Percentiles rank a stretch among this genome's conserved stretches.
phyloP scores from a whole-genome alignment of 129 eudicot species.

The Helianthus tuberosus region DNA sequence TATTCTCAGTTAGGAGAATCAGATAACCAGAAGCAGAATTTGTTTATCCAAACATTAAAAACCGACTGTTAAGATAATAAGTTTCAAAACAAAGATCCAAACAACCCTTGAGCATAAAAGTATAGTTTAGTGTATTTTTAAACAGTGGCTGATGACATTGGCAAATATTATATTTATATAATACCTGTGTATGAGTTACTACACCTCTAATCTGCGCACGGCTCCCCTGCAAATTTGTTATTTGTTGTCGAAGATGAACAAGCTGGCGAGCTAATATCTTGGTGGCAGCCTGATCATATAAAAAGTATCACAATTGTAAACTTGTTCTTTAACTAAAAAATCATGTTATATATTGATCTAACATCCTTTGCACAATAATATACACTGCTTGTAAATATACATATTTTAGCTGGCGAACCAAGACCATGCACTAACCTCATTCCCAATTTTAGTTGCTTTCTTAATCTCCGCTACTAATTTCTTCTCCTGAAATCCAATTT shows the following conservation, averaged over 20 bases:
- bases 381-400: neutral
- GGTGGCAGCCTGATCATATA: constrained; percentile 77
- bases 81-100: constrained; percentile 5
- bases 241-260: constrained; percentile 87
- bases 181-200: constrained; percentile 91
- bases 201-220: constrained; percentile 97
- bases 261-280: constrained; percentile 91
- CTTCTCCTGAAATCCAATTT: constrained; percentile 62
- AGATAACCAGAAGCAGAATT: constrained; percentile 8
- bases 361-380: neutral
- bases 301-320: neutral
- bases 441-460: constrained; percentile 87
- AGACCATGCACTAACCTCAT: constrained; percentile 61
- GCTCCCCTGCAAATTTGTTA: constrained; percentile 88
- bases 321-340: no score
- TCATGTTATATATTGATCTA: no score
- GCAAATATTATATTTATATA: neutral
- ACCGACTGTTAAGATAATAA: neutral
- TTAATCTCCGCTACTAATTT: constrained; percentile 93
- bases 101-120: neutral
- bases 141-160: neutral
- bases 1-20: neutral
- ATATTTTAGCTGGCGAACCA: neutral
- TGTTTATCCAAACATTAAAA: neutral
- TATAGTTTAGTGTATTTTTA: neutral